Percentiles rank a stretch among this genome's conserved stretches.
These are phyloP conservation scores for Phlebiopsis flavidoalba DNA, from an alignment of 768 basidiomycete species.

Conservation along the genomic window DNA sequence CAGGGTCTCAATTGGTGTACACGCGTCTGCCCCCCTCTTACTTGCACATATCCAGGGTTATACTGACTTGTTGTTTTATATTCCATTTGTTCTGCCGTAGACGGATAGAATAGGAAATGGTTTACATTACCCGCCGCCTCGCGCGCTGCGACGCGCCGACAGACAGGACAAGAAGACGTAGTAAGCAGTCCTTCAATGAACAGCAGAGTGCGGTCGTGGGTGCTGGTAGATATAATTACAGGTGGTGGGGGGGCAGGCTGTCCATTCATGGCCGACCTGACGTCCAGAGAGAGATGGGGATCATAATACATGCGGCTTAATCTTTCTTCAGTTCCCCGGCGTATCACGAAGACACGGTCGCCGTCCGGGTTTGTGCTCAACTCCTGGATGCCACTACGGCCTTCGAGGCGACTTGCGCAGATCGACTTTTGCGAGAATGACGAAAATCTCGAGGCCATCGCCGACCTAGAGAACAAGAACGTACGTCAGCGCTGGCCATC, in stretches of 20 bases:
- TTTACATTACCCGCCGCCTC: slow-evolving; percentile 9
- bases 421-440: slow-evolving; percentile 71
- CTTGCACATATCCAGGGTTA: background rate
- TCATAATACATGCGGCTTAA: slow-evolving; percentile 24
- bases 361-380: slow-evolving; percentile 54
- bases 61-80: background rate
- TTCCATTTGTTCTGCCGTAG: background rate
- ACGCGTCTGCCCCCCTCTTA: background rate
- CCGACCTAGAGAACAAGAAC: slow-evolving; percentile 62
- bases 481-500: background rate
- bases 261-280: slow-evolving; percentile 9
- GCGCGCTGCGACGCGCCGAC: slow-evolving; percentile 4
- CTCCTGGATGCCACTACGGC: slow-evolving; percentile 55
- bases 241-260: background rate
- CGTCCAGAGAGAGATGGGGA: slow-evolving; percentile 3
- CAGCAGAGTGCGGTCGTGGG: background rate
- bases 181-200: slow-evolving; percentile 9
- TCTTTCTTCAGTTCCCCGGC: slow-evolving; percentile 83
- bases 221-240: slow-evolving; percentile 3
- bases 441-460: slow-evolving; percentile 90
- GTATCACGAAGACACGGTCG: slow-evolving; percentile 72
- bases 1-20: background rate
- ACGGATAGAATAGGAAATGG: background rate
- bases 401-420: slow-evolving; percentile 54
- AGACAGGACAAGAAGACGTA: slow-evolving; percentile 4